Conservation (phyloP, 2,329 filamentous ascomycete species). For the Fusarium continuum region DNA sequence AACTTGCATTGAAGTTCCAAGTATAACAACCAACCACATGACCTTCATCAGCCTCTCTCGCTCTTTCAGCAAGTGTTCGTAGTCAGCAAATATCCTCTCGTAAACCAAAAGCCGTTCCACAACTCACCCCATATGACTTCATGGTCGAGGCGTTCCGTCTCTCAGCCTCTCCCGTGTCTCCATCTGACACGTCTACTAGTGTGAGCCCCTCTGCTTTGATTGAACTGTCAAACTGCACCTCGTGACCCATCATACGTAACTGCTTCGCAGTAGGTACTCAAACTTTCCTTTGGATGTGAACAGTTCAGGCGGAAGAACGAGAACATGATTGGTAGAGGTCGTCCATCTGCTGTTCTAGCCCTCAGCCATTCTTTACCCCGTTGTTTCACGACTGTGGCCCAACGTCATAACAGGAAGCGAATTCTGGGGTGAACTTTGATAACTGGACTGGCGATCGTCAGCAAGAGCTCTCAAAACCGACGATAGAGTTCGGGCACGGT, state of each 20-base stretch:
- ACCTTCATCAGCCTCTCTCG: neutral
- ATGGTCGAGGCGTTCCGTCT: slow-evolving; percentile 10
- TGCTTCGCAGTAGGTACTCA: neutral
- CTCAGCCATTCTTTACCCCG: neutral
- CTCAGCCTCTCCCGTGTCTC: slow-evolving; percentile 28
- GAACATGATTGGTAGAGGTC: slow-evolving; percentile 8
- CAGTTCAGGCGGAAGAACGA: neutral
- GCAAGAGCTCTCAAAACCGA: neutral
- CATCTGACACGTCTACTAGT: slow-evolving; percentile 28
- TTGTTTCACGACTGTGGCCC: neutral
- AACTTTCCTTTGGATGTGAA: neutral
- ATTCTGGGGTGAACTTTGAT: neutral
- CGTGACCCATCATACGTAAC: slow-evolving; percentile 24
- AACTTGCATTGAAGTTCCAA: slow-evolving; percentile 6
- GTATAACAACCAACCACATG: slow-evolving; percentile 3
- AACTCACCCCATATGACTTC: slow-evolving; percentile 26
- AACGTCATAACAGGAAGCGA: slow-evolving; percentile 4
- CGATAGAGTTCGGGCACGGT: slow-evolving; percentile 15
- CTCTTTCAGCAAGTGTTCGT: neutral
- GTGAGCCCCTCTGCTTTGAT: slow-evolving; percentile 8
- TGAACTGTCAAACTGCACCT: slow-evolving; percentile 14
- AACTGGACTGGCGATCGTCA: neutral
- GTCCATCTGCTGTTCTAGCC: neutral
- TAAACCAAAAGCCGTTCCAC: slow-evolving; percentile 20
- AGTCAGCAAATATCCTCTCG: neutral